Percentiles rank a stretch among this genome's conserved stretches.
phyloP scores from a whole-genome alignment of 2,329 filamentous ascomycete species.

The Torrubiellomyces zombiae region DNA sequence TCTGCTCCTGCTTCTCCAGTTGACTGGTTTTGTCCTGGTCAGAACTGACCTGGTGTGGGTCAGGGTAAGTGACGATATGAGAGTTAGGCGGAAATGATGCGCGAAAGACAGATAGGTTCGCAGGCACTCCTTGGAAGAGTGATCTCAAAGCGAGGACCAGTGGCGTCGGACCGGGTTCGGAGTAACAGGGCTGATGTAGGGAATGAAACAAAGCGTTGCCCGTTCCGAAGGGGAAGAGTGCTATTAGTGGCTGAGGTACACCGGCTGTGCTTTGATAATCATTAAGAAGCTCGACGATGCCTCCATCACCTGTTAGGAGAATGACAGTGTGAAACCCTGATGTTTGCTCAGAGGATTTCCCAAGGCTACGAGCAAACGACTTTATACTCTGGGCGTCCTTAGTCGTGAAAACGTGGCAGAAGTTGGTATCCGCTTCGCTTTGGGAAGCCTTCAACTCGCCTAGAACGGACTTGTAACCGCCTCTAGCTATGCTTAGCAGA shows the following conservation, averaged over 20 bases:
- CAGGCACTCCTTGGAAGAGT: constrained; percentile 38
- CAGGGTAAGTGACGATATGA: constrained; percentile 23
- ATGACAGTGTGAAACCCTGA: constrained; percentile 40
- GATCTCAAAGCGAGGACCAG: constrained; percentile 36
- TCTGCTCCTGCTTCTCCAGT: constrained; percentile 13
- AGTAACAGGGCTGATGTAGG: constrained; percentile 40
- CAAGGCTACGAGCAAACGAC: constrained; percentile 34
- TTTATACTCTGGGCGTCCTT: constrained; percentile 44
- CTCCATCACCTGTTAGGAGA: constrained; percentile 77
- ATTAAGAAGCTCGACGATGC: constrained; percentile 69
- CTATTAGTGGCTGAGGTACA: constrained; percentile 24
- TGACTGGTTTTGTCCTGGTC: constrained; percentile 3
- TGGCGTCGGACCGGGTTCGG: constrained; percentile 17
- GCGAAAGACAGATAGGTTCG: constrained; percentile 43
- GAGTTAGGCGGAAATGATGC: constrained; percentile 45
- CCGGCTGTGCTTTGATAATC: constrained; percentile 14
- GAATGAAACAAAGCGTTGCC: constrained; percentile 50
- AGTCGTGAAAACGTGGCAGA: constrained; percentile 37
- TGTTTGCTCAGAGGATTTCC: constrained; percentile 6
- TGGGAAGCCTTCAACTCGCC: too few species aligned
- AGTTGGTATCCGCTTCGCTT: neutral
- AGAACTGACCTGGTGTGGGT: constrained; percentile 1
- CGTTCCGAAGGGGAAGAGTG: constrained; percentile 44
- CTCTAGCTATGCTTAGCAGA: constrained; percentile 29
- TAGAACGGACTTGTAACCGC: too few species aligned